phyloP scores from a whole-genome alignment of 1,139 yeast genomes.

The Petasospora fabianii region DNA sequence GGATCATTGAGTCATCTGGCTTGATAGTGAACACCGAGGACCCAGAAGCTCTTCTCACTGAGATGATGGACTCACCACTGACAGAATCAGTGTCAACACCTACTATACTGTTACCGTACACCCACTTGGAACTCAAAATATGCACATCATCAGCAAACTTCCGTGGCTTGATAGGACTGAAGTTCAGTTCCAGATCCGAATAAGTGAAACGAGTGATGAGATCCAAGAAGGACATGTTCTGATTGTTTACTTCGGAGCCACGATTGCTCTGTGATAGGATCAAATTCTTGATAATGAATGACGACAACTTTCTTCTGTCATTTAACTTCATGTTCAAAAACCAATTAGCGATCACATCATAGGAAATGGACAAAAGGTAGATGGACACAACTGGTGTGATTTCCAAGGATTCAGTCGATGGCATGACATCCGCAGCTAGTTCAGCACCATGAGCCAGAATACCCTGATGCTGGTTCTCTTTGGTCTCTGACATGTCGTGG shows the following conservation, averaged over 20 bases:
- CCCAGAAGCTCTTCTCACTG: conserved; percentile 68
- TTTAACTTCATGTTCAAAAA: conserved; percentile 58
- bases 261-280: conserved; percentile 42
- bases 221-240: conserved; percentile 64
- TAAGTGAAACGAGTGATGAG: conserved; percentile 64
- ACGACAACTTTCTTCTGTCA: conserved; percentile 57
- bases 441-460: conserved; percentile 40
- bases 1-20: conserved; percentile 42
- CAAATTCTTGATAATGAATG: conserved; percentile 61
- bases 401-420: conserved; percentile 46
- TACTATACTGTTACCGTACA: conserved; percentile 55
- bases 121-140: conserved; percentile 48
- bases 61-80: conserved; percentile 52
- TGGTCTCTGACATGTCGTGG: conserved; percentile 41
- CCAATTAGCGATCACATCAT: conserved; percentile 69
- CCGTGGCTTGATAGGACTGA: conserved; percentile 32
- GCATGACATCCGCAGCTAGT: conserved; percentile 38
- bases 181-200: conserved; percentile 57
- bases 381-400: conserved; percentile 50
- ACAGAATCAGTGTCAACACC: conserved; percentile 51
- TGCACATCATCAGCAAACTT: conserved; percentile 27
- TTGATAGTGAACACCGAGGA: conserved; percentile 44
- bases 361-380: conserved; percentile 62
- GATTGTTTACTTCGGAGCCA: conserved; percentile 40
- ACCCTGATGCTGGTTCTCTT: conserved; percentile 23